phyloP scores from a whole-genome alignment of 1,284 basidiomycete genomes.

The Cryptococcus sp. region DNA sequence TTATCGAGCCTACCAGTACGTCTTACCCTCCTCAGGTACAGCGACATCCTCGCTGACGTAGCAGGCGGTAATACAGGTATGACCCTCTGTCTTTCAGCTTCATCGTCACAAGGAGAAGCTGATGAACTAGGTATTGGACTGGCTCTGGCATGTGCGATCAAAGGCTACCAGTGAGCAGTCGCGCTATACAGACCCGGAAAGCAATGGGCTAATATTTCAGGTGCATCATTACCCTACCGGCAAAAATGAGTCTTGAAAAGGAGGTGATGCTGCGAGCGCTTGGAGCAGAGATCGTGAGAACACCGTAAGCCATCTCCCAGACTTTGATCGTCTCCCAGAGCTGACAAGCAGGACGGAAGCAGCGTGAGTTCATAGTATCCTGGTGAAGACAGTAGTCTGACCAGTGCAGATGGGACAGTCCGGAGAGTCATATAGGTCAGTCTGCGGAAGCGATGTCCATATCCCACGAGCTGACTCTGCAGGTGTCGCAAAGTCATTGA shows the following conservation, averaged over 20 bases:
- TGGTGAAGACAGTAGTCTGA: too few relatives aligned
- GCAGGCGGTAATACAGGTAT: conserved; percentile 80
- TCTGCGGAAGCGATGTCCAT: not conserved
- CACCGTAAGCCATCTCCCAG: conserved; percentile 61
- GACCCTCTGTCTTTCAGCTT: conserved; percentile 20
- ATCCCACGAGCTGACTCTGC: not conserved
- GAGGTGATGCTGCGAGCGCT: conserved; percentile 84
- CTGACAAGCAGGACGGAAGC: conserved; percentile 33
- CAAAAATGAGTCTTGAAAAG: conserved; percentile 97
- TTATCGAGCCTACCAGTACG: conserved; percentile 70
- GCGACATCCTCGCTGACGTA: not conserved
- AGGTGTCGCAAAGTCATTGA: conserved; percentile 76
- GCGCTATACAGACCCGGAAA: too few relatives aligned
- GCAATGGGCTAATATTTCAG: conserved; percentile 12
- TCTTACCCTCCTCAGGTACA: not conserved
- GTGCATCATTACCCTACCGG: conserved; percentile 85
- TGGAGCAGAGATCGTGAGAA: conserved; percentile 89
- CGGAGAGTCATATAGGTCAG: conserved; percentile 85
- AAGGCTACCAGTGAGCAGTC: conserved; percentile 44
- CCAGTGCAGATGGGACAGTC: conserved; percentile 47
- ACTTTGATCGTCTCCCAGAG: not conserved
- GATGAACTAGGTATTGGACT: conserved; percentile 68
- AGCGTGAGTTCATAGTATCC: conserved; percentile 17
- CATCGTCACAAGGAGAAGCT: not conserved
- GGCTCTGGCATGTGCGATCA: conserved; percentile 74